These are phyloP conservation scores for Sporothrix brunneoviolacea DNA, from an alignment of 2,329 filamentous ascomycete species.

Conservation along the genomic window DNA sequence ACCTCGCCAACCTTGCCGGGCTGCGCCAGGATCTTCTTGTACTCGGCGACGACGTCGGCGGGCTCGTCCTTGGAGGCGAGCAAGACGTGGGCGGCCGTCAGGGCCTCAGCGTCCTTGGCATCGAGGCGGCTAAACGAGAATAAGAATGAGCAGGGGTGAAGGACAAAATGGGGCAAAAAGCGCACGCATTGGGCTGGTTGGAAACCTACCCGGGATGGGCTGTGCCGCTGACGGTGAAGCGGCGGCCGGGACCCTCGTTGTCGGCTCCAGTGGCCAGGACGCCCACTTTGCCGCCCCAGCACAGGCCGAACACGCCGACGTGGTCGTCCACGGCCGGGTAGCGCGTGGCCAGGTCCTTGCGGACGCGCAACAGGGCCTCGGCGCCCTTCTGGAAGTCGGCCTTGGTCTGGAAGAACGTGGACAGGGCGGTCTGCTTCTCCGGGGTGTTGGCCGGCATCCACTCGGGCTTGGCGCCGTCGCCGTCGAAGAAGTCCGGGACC, in stretches of 20 bases:
- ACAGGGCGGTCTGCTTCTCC: conserved; percentile 31
- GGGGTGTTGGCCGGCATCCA: conserved; percentile 36
- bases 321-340: conserved; percentile 34
- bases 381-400: conserved; percentile 26
- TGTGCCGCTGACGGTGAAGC: conserved; percentile 30
- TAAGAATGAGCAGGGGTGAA: background rate
- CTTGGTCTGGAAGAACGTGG: conserved; percentile 14
- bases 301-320: conserved; percentile 39
- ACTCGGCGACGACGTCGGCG: conserved; percentile 35
- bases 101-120: conserved; percentile 34
- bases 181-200: too few species aligned
- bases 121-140: conserved; percentile 25
- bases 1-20: conserved; percentile 35
- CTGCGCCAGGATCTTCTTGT: conserved; percentile 35
- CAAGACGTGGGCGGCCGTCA: conserved; percentile 41
- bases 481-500: conserved; percentile 35
- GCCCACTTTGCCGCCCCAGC: conserved; percentile 43
- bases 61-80: conserved; percentile 45
- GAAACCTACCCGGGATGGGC: conserved; percentile 26
- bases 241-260: conserved; percentile 29
- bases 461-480: conserved; percentile 25
- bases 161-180: background rate
- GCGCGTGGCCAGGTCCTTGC: conserved; percentile 25
- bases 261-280: conserved; percentile 31
- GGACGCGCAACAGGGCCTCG: conserved; percentile 26